Evolutionary conservation across 179 eudicot species (phyloP), one percentile per base, ranked within the genome.

Genomic region (Spergularia azorica): DNA sequence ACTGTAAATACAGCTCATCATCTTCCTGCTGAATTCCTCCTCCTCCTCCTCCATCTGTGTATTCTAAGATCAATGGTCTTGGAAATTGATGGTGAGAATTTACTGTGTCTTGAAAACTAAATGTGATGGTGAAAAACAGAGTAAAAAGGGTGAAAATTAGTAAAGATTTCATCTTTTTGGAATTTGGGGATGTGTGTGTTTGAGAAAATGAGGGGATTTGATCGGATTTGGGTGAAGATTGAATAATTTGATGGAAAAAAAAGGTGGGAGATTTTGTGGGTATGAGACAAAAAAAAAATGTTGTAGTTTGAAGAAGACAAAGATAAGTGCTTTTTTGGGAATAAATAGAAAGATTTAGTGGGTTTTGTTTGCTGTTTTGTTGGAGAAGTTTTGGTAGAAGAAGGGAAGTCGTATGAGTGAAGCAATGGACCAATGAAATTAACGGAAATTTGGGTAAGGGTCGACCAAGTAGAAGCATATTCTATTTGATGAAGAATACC

Each of bases 21-120:
- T 82, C 79, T 0, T 65, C 69, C 9, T 61, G 62, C 63, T 68
- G 17, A 57, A 77, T 70, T 43, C 78, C 59, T 54, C 55, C 81
- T 26, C 32, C 32, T 26, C 32, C n/a, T n/a, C n/a, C n/a, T n/a
- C n/a, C n/a, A 78, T 88, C 84, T 20, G 88, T 78, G 80, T 80
- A 88, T 68, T 87, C 83, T 59, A 87, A 68, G 56, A 92, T 88
- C 69, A 92, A 52, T 20, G 94, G 92, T 66, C 97, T 83, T 3
- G 94, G 92, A 56, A 90, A 76, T 54, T 63, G 72, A 12, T 83
- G 82, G 18, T 67, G 14, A 63, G 32, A 26, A 26, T 70, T 69
- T 50, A 38, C 3, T 20, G 79, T 68, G 13, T 85, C 89, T 60
- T 76, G 76, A 17, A 38, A 48, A 71, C 50, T 74, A 11, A 71